A percentile compares a stretch with the other conserved stretches of the same genome.
phyloP scores from a whole-genome alignment of 2,329 filamentous ascomycete species.

The Paraphoma sp. region DNA sequence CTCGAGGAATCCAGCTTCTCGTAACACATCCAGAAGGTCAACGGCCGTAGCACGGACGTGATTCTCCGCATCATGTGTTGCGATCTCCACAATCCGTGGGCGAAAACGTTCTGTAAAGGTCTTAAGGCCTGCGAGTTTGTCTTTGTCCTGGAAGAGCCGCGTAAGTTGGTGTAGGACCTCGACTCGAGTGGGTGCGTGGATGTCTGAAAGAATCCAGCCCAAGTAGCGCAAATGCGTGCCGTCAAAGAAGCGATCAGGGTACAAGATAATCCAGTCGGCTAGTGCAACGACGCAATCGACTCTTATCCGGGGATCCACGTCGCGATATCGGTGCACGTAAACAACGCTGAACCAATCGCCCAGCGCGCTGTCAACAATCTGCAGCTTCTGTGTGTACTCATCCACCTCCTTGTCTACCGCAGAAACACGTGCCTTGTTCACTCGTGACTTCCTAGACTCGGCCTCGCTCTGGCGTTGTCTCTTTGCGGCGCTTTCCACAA shows the following conservation, averaged over 20 bases:
- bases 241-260: conserved; percentile 89
- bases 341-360: conserved; percentile 90
- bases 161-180: conserved; percentile 86
- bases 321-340: conserved; percentile 94
- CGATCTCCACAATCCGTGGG: conserved; percentile 88
- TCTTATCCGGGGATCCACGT: conserved; percentile 88
- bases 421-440: conserved; percentile 79
- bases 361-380: conserved; percentile 73
- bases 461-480: conserved; percentile 79
- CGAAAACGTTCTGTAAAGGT: conserved; percentile 95
- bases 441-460: conserved; percentile 73
- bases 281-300: conserved; percentile 87
- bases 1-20: conserved; percentile 85
- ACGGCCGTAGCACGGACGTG: conserved; percentile 82
- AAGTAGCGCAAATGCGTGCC: conserved; percentile 90
- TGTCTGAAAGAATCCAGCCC: conserved; percentile 93
- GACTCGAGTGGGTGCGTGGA: conserved; percentile 73
- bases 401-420: conserved; percentile 76
- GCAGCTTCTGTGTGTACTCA: conserved; percentile 72
- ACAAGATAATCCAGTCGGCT: conserved; percentile 83
- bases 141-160: conserved; percentile 78
- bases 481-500: conserved; percentile 76
- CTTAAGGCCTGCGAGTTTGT: conserved; percentile 77
- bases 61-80: conserved; percentile 81
- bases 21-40: conserved; percentile 79